Conservation (phyloP, 805 yeast genomes). For the Candida incommunis region DNA sequence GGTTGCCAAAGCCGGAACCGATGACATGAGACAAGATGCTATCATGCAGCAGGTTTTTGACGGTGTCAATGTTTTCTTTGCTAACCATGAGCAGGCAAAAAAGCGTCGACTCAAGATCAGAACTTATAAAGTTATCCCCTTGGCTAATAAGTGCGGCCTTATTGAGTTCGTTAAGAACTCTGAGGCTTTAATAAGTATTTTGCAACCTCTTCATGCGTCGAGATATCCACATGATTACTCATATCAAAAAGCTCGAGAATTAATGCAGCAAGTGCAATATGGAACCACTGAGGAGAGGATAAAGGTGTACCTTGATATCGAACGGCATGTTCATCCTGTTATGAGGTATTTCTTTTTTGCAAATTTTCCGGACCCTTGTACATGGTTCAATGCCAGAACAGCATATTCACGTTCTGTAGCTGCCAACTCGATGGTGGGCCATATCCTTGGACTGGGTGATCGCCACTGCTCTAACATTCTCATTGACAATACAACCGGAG, state of each 20-base stretch:
- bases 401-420: conserved; percentile 70
- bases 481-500: conserved; percentile 70
- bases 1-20: conserved; percentile 73
- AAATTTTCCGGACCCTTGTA: conserved; percentile 48
- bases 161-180: conserved; percentile 83
- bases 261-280: conserved; percentile 46
- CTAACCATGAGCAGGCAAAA: conserved; percentile 39
- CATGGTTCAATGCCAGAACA: conserved; percentile 58
- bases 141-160: conserved; percentile 77
- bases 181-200: conserved; percentile 50
- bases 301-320: conserved; percentile 25
- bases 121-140: conserved; percentile 80
- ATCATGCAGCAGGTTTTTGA: conserved; percentile 95
- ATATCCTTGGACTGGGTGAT: conserved; percentile 86
- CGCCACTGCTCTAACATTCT: conserved; percentile 85
- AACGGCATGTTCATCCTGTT: conserved; percentile 44
- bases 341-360: conserved; percentile 58
- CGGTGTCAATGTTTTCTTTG: conserved; percentile 60
- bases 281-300: conserved; percentile 26
- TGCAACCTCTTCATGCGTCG: conserved; percentile 46
- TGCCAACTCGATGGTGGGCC: conserved; percentile 72
- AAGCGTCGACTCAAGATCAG: conserved; percentile 48
- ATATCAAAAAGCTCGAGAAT: conserved; percentile 43
- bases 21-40: conserved; percentile 89
- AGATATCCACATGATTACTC: conserved; percentile 29